phyloP scores from a whole-genome alignment of 257 asterid genomes.

The Solanum pennellii region DNA sequence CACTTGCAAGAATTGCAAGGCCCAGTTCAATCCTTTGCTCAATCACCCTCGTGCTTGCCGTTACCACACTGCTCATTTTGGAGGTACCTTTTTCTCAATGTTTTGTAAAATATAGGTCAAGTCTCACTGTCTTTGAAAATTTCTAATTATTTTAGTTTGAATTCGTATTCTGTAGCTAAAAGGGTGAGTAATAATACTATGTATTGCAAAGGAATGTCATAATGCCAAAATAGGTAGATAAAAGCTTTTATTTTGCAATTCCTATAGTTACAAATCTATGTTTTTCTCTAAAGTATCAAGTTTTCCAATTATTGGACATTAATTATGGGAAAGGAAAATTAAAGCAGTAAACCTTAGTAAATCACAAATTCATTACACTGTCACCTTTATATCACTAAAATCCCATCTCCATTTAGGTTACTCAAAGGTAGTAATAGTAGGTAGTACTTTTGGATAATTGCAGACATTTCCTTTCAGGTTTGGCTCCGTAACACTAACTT shows the following conservation, averaged over 20 bases:
- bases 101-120: not conserved
- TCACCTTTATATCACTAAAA: not conserved
- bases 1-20: slow-evolving; percentile 86
- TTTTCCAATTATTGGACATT: not conserved
- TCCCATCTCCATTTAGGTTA: not conserved
- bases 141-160: not conserved
- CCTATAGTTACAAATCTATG: not conserved
- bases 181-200: not conserved
- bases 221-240: not conserved
- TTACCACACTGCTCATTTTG: slow-evolving; percentile 83
- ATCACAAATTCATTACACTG: not conserved
- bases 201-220: not conserved
- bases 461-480: not conserved
- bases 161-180: not conserved
- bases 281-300: not conserved
- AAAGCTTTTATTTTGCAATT: not conserved
- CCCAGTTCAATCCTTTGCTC: slow-evolving; percentile 71
- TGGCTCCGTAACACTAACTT: not conserved
- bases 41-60: slow-evolving; percentile 85
- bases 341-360: not conserved
- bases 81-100: slow-evolving; percentile 36
- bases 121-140: not conserved
- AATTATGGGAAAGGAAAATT: not conserved
- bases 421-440: not conserved
- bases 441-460: not conserved